These are phyloP conservation scores for Penicillium roqueforti DNA, from an alignment of 495 filamentous ascomycete species.

Conservation along the genomic window DNA sequence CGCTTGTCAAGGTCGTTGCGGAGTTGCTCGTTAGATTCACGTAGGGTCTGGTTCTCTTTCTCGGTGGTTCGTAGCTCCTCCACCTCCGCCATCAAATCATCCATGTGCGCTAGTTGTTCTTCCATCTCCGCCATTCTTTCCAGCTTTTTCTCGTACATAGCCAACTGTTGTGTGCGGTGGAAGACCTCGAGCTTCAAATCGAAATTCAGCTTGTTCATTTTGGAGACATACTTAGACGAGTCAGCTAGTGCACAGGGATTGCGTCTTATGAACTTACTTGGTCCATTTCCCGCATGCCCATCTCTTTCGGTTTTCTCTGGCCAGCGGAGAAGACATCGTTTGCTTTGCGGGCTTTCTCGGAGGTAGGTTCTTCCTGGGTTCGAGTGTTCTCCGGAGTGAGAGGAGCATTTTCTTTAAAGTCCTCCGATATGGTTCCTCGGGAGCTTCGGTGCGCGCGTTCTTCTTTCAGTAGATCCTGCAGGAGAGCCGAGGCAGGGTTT, in stretches of 20 bases:
- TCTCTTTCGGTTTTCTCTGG: conserved; percentile 39
- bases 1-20: conserved; percentile 67
- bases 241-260: conserved; percentile 3
- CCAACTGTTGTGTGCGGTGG: conserved; percentile 62
- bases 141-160: conserved; percentile 62
- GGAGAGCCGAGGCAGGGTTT: conserved; percentile 43
- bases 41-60: conserved; percentile 43
- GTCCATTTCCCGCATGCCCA: conserved; percentile 50
- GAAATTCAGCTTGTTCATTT: conserved; percentile 82
- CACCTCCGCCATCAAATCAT: conserved; percentile 57
- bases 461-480: conserved; percentile 49
- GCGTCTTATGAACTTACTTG: conserved; percentile 29
- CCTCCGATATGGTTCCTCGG: conserved; percentile 25
- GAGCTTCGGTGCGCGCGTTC: conserved; percentile 40
- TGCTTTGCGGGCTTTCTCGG: conserved; percentile 34
- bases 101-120: conserved; percentile 63
- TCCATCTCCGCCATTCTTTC: conserved; percentile 64
- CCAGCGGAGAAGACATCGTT: conserved; percentile 24
- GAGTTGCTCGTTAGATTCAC: conserved; percentile 61
- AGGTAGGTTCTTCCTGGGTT: conserved; percentile 32
- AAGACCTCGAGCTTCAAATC: conserved; percentile 82
- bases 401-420: conserved; percentile 20
- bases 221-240: conserved; percentile 47
- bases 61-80: conserved; percentile 56
- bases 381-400: conserved; percentile 32